Evolutionary conservation across 1,139 yeast genomes (phyloP), one percentile per base, ranked within the genome.

Genomic region (Pichia sp.): DNA sequence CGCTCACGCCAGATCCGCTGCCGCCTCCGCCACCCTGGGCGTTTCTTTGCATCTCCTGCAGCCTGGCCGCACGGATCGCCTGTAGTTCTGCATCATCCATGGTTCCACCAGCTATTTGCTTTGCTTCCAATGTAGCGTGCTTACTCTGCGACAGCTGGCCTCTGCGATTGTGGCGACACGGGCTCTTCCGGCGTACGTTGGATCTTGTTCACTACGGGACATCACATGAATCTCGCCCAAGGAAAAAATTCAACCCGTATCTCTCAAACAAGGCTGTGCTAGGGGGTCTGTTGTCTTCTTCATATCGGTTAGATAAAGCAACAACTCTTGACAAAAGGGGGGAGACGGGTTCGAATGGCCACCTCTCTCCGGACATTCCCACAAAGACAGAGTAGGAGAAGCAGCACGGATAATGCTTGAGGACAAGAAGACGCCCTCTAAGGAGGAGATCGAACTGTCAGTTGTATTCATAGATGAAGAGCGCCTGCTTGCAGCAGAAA

Each of bases 11-110:
- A 2, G 24, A 6, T 17, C 27, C 31, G 12, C 38, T 17, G 17
- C 49, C 10, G 20, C 51, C 52, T 7, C 55, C 46, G 9, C 64
- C 65, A 4, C 63, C 63, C 54, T 71, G 75, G 1, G 78, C 69
- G 61, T 76, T 77, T 59, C 78, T 78, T 65, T 88, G 95, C 60
- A 92, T 75, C 70, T 91, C 96, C 14, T 87, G 85, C 61, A 92
- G 71, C 61, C 97, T 80, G 14, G 97, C 97, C 51, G 89, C 87
- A 64, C 97, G 79, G 60, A 92, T 87, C 27, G 97, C 97, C 63
- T 85, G 84, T 58, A 92, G 74, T 70, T 92, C 98, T 34, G 87
- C 73, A 71, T 91, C 97, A 63, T 84, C 86, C 87, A 82, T 82
- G 33, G 24, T 48, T 51, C 45, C 42, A 36, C 12, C 45, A 7